Base-by-base conservation (phyloP, 202 grass and related monocot species). In the Eragrostis tef region DNA sequence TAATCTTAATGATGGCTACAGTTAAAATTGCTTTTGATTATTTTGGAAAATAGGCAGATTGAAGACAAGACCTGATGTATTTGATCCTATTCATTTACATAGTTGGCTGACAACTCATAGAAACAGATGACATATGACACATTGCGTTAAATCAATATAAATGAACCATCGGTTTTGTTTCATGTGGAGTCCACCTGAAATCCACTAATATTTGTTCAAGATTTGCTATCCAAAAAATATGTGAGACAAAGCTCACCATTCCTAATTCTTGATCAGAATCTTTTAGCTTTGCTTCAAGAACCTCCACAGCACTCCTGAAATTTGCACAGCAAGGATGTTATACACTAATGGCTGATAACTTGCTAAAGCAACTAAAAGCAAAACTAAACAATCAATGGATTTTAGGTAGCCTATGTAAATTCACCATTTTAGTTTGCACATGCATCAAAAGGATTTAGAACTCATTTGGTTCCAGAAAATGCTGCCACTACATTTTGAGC, bases 301-400 rank as follows among this genome's bases (percentile, higher is more conserved):
- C 62, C 77, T 93, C 96, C 71, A 99, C 85, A n/a, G 96, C 92
- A 87, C 85, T 91, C 89, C 96, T 99, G 61, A 21, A 86, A 87
- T 71, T 73, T 82, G 77, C 43, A 66, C 88, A 82, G 77, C 47
- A 31, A 72, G 29, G 49, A 61, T 70, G 54, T 64, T 50, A 64
- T 9, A 14, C 24, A 59, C 20, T 46, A 64, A 57, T 66, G 54
- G 36, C 34, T 45, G 6, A n/a, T n/a, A n/a, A 70, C 11, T 25
- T 53, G 15, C 27, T 65, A 31, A 24, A 69, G 24, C 11, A 71
- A 8, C 2, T 17, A 50, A 71, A 22, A 8, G 11, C 14, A 67
- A 22, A 62, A 41, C 56, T 73, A 59, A 46, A 36, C 43, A 72
- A 16, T 9, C 26, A 63, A 11, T 42, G 11, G n/a, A 49, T 24